Evolutionary conservation across 345 rosid genomes (phyloP).

Genomic region (Lepidium didymum): DNA sequence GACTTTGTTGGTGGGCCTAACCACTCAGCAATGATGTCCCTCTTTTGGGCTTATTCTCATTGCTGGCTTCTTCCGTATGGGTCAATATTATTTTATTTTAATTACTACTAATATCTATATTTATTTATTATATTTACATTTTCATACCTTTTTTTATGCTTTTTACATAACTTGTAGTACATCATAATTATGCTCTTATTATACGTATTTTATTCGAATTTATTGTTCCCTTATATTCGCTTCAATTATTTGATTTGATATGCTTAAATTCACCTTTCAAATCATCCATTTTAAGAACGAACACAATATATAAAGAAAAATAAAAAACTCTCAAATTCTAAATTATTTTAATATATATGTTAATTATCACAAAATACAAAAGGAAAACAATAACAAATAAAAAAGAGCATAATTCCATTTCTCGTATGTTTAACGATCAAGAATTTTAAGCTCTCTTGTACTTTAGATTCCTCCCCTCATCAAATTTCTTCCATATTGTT

Average conservation of each 20-base stretch:
- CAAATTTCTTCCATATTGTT: constrained; percentile 19
- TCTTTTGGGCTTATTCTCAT: constrained; percentile 26
- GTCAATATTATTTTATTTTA: constrained; percentile 10
- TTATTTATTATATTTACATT: not conserved
- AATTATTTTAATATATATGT: constrained; percentile 9
- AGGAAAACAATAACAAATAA: not conserved
- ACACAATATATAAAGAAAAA: not conserved
- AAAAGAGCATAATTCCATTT: constrained; percentile 9
- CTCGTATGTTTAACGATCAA: constrained; percentile 22
- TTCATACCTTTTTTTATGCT: constrained; percentile 7
- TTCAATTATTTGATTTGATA: constrained; percentile 14
- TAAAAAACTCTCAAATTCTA: not conserved
- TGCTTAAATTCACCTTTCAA: constrained; percentile 13
- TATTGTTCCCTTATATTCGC: constrained; percentile 17
- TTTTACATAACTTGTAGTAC: not conserved
- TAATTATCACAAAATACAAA: constrained; percentile 11
- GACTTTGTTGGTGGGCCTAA: constrained; percentile 9
- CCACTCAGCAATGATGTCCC: constrained; percentile 13
- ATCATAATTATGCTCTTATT: not conserved
- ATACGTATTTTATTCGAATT: constrained; percentile 2
- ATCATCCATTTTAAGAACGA: constrained; percentile 15
- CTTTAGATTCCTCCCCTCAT: not conserved
- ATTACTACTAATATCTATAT: not conserved
- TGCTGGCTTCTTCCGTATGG: constrained; percentile 21
- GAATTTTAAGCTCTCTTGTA: constrained; percentile 12